Evolutionary conservation across 345 rosid genomes (phyloP), one percentile per base, ranked within the genome.

Genomic region (Triadica sebifera): DNA sequence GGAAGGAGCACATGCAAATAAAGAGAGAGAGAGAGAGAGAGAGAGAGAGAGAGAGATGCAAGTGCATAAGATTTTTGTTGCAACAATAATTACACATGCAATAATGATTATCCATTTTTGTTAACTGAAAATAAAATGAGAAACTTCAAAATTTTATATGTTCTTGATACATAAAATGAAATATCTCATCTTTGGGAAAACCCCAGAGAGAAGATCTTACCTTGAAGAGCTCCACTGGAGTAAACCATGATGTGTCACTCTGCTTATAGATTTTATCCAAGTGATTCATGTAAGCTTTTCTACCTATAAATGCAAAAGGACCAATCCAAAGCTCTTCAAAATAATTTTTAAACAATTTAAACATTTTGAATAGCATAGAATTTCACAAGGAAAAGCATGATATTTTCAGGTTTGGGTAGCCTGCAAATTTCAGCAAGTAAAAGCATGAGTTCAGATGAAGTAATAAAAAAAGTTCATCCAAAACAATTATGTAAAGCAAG

Each of bases 181-280:
- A 55, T 25, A 34, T 25, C 51, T 16, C 60, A 41, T 12, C 46
- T 34, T 24, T 17, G 8, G 50, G 39, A 43, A 7, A 16, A 38
- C 49, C 0, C 5, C 3, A 55, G 63, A 66, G 39, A 59, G 70
- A 65, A 63, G 69, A 65, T 43, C 61, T 65, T 78, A 91, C 99
- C 99, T 93, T 95, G 78, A 93, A 95, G 62, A 95, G 97, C 89
- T 95, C 99, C 45, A 93, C 97, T 12, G 99, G 99, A 65, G 99
- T 95, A 85, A 93, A 95, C 99, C 99, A 95, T 72, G 99, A 83
- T 38, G 88, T 85, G 72, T 90, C 98, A 93, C 91, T 93, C 78
- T 87, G 91, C 84, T 84, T 89, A 80, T 95, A 95, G 71, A 95
- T 85, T 75, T 93, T 88, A 75, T 93, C 94, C 91, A 93, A 75